Evolutionary conservation across 164 flowering plant species (phyloP).

Genomic region (Akebia trifoliata): DNA sequence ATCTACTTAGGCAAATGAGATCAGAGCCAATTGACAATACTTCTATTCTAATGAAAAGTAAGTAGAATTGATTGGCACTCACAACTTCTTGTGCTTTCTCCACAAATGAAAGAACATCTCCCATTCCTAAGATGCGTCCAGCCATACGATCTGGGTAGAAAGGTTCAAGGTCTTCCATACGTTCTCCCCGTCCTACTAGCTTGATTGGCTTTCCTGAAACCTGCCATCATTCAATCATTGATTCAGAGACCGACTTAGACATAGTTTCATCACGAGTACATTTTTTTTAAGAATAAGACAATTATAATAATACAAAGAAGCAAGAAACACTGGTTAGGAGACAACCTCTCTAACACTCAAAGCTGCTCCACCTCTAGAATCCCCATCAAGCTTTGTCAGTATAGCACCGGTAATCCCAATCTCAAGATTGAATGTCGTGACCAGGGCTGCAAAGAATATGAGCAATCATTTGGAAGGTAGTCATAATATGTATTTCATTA

Average conservation of each 20-base stretch:
- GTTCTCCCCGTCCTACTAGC: conserved; percentile 96
- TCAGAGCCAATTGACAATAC: conserved; percentile 5
- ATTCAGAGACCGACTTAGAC: background rate
- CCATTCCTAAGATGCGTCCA: conserved; percentile 97
- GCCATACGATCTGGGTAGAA: conserved; percentile 99
- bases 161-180: conserved; percentile 97
- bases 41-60: conserved; percentile 3
- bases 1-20: conserved; percentile 42
- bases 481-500: background rate
- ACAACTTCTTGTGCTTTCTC: conserved; percentile 99
- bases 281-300: no score
- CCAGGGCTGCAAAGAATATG: conserved; percentile 51
- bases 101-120: conserved; percentile 95
- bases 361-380: conserved; percentile 99
- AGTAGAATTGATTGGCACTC: conserved; percentile 29
- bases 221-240: conserved; percentile 28
- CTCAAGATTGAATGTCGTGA: conserved; percentile 92
- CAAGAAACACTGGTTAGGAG: background rate
- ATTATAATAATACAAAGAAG: background rate
- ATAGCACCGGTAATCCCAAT: conserved; percentile 98
- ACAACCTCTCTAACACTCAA: conserved; percentile 94
- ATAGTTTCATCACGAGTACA: background rate
- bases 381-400: conserved; percentile 96
- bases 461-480: background rate
- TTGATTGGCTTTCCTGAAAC: conserved; percentile 98